phyloP scores from a whole-genome alignment of 1,139 yeast genomes.

The Taiozyma sp. region DNA sequence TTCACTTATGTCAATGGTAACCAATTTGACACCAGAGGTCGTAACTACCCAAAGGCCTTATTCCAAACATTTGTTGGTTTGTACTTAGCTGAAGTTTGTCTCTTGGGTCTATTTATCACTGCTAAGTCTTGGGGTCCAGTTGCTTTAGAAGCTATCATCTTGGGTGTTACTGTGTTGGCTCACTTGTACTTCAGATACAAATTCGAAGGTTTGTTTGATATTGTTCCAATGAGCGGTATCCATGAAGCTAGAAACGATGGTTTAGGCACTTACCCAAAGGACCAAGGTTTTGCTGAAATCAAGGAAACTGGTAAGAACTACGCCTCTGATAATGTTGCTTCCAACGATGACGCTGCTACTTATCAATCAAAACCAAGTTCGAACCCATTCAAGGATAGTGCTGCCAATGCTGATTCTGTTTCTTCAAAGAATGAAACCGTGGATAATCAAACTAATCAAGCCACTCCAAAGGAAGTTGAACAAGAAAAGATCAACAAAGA shows the following conservation, averaged over 20 bases:
- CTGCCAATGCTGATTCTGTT: conserved; percentile 12
- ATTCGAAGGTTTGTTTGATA: conserved; percentile 56
- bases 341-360: conserved; percentile 4
- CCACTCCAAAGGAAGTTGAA: conserved; percentile 5
- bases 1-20: conserved; percentile 52
- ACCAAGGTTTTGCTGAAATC: conserved; percentile 59
- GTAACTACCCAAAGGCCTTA: conserved; percentile 59
- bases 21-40: conserved; percentile 53
- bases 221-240: conserved; percentile 72
- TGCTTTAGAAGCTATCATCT: conserved; percentile 50
- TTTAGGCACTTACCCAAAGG: conserved; percentile 39
- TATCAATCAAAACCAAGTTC: conserved; percentile 1
- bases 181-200: conserved; percentile 53
- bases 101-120: conserved; percentile 64
- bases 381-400: background rate
- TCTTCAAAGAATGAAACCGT: conserved; percentile 23
- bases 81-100: conserved; percentile 60
- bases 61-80: conserved; percentile 62
- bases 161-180: conserved; percentile 45
- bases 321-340: background rate
- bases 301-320: conserved; percentile 42
- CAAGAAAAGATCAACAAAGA: conserved; percentile 15
- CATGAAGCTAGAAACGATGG: conserved; percentile 50
- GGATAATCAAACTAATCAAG: background rate
- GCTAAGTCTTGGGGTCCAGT: conserved; percentile 70